Conservation (phyloP, 495 filamentous ascomycete genomes). For the Ascobolus immersus region DNA sequence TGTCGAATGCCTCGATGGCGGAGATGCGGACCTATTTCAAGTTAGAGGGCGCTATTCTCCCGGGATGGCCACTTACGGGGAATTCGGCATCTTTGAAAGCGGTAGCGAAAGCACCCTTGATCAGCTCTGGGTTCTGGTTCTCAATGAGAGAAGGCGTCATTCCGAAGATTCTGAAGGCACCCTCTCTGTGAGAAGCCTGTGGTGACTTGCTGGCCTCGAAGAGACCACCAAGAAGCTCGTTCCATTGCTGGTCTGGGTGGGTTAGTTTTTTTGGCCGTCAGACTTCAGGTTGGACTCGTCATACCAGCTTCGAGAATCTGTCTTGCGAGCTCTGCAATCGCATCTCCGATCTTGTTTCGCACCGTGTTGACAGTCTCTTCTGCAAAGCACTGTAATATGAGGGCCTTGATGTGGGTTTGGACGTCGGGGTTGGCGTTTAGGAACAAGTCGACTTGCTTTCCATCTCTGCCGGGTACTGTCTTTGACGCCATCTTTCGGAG, state of each 20-base stretch:
- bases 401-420: constrained; percentile 49
- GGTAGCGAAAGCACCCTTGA: constrained; percentile 57
- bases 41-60: constrained; percentile 1
- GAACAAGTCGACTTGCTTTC: constrained; percentile 60
- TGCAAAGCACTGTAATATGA: constrained; percentile 50
- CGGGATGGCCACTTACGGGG: constrained; percentile 25
- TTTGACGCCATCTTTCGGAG: constrained; percentile 84
- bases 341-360: constrained; percentile 87
- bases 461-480: constrained; percentile 44
- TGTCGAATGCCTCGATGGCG: constrained; percentile 87
- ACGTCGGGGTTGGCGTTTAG: constrained; percentile 44
- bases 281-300: constrained; percentile 5
- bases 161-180: constrained; percentile 77
- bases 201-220: constrained; percentile 68
- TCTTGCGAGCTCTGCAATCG: constrained; percentile 78
- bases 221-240: constrained; percentile 61
- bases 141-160: constrained; percentile 92
- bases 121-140: constrained; percentile 71
- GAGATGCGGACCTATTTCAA: constrained; percentile 46
- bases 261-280: background rate
- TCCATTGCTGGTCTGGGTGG: constrained; percentile 74
- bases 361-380: constrained; percentile 42
- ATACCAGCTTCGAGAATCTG: constrained; percentile 77
- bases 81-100: constrained; percentile 79
- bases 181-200: constrained; percentile 61